phyloP scores from a whole-genome alignment of 148 eudicot genomes.

The Rhododendron griersonianum region DNA sequence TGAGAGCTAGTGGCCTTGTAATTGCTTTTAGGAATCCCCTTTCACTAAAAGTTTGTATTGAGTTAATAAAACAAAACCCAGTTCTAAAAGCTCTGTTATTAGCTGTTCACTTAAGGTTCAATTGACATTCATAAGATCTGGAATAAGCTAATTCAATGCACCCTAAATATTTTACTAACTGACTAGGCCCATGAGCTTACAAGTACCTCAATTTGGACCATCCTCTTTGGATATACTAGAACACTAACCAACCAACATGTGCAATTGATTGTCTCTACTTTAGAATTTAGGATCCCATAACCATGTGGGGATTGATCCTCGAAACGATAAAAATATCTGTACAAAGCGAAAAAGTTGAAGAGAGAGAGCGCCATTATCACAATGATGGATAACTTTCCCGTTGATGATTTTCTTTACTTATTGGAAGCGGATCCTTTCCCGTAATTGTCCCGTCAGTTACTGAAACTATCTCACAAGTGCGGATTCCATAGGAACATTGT shows the following conservation, averaged over 20 bases:
- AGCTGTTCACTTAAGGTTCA: background rate
- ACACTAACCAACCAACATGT: background rate
- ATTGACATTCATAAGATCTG: background rate
- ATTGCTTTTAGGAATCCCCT: background rate
- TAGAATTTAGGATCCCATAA: background rate
- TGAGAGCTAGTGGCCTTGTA: background rate
- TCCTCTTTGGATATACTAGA: background rate
- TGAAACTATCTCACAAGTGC: background rate
- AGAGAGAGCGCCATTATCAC: background rate
- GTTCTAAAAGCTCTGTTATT: background rate
- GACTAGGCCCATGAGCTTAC: background rate
- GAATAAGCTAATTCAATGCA: background rate
- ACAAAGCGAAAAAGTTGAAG: background rate
- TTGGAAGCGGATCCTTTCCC: background rate
- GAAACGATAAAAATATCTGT: background rate
- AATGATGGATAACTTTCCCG: background rate
- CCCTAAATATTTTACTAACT: background rate
- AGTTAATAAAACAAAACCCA: background rate
- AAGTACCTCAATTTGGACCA: background rate
- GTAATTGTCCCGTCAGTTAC: background rate
- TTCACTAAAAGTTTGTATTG: background rate
- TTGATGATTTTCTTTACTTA: background rate
- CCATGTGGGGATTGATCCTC: background rate
- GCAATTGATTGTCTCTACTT: background rate
- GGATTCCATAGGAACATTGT: background rate